Evolutionary conservation across 768 basidiomycete species (phyloP), one percentile per base, ranked within the genome.

Genomic region (Mycena belliarum): DNA sequence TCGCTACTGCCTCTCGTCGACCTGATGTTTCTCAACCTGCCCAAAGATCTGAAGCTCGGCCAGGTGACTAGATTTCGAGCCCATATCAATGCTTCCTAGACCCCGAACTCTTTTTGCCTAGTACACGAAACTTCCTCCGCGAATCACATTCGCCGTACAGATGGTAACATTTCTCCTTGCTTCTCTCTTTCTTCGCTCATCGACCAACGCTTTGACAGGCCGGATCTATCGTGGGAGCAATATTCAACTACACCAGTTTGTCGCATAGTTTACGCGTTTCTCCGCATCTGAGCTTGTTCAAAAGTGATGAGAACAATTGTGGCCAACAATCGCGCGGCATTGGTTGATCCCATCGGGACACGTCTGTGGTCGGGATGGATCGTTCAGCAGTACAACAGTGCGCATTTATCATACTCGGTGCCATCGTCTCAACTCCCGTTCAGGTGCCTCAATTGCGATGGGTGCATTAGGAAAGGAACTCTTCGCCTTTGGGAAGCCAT

Each of bases 341-440:
- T 82, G 49, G 73, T 70, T 35, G 77, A 82, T 65, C 80, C 81
- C 18, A 70, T 78, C 14, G 80, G 81, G 2, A 80, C 76, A 9
- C 78, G 79, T 55, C 65, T 81, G 73, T 79, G 79, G 80, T 79
- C 74, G 52, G 81, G 81, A 21, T 83, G 82, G 82, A 74, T 79
- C 55, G 72, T 82, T 44, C 81, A 83, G 61, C 68, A 74, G 42
- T 76, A 79, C 66, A 84, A 83, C 68, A 58, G 56, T 47, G 59
- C 14, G 25, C 47, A 21, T 38, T 29, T 41, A 15, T 4, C 29
- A 20, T 12, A 28, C 18, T 15, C 29, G 14, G 4, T 20, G 20
- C 11, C 18, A 3, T 29, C n/a, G 4, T 23, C 25, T 7, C 26
- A n/a, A n/a, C 14, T 28, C n/a, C n/a, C n/a, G n/a, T n/a, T 12